These are phyloP conservation scores for Geranium incanum DNA, from an alignment of 441 rosid genomes.

Conservation along the genomic window DNA sequence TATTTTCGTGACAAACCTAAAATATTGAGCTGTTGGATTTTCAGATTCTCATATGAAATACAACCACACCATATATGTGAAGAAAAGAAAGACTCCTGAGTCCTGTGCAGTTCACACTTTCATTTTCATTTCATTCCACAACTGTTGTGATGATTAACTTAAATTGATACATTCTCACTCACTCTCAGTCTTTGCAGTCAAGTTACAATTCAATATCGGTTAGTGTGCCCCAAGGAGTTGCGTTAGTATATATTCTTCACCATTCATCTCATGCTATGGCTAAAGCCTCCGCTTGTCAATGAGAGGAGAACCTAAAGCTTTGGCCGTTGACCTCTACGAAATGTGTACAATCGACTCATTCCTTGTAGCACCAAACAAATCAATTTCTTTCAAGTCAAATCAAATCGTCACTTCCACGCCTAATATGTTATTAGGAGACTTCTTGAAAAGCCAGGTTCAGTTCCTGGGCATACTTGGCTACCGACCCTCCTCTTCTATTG, in stretches of 20 bases:
- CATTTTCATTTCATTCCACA: not conserved
- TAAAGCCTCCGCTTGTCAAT: not conserved
- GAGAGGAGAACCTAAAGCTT: constrained; percentile 9
- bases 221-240: not conserved
- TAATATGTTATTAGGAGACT: constrained; percentile 36
- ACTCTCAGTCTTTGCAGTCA: not conserved
- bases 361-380: constrained; percentile 23
- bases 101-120: not conserved
- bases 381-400: constrained; percentile 22
- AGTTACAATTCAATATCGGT: not conserved
- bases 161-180: no score
- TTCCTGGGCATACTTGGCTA: constrained; percentile 75
- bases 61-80: no score
- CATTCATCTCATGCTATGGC: not conserved
- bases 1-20: no score
- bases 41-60: no score
- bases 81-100: not conserved
- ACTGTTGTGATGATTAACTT: not conserved
- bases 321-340: constrained; percentile 7
- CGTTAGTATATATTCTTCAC: not conserved
- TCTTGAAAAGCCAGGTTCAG: constrained; percentile 71
- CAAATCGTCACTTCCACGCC: constrained; percentile 16
- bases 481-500: constrained; percentile 69
- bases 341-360: constrained; percentile 14
- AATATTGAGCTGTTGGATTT: no score